Evolutionary conservation across 2,329 filamentous ascomycete genomes (phyloP).

Genomic region (Bimuria novae-zelandiae): DNA sequence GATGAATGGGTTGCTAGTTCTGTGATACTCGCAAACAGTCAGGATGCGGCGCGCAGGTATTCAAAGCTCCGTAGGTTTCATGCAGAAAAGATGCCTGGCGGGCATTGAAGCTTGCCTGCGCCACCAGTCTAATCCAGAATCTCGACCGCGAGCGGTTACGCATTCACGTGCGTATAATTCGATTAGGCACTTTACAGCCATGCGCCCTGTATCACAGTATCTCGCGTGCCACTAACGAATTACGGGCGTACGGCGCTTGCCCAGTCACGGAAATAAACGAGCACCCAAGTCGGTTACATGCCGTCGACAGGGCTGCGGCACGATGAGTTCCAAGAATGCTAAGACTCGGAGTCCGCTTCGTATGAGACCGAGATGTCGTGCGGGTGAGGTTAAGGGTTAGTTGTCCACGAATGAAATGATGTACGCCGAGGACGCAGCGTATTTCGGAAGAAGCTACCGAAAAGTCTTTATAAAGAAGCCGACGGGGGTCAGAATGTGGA

Average conservation of each 20-base stretch:
- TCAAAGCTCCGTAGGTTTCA: no score
- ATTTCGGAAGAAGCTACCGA: constrained; percentile 1
- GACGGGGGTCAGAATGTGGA: neutral
- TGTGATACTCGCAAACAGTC: neutral
- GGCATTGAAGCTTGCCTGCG: constrained; percentile 1
- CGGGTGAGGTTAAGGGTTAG: neutral
- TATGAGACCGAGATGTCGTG: neutral
- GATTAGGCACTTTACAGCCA: neutral
- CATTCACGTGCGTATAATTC: neutral
- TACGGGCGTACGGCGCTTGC: no score
- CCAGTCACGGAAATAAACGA: no score
- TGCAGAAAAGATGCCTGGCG: neutral
- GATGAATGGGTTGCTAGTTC: no score
- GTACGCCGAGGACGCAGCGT: neutral
- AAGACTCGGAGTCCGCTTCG: constrained; percentile 13
- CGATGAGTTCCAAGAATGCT: neutral
- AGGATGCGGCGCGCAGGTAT: neutral
- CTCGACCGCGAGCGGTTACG: no score
- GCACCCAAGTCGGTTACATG: neutral
- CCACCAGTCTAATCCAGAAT: neutral
- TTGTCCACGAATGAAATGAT: neutral
- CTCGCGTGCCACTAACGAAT: neutral
- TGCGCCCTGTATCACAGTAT: neutral
- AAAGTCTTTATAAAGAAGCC: neutral
- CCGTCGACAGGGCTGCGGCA: neutral